Evolutionary conservation across 768 basidiomycete species (phyloP).

Genomic region (Pulveroboletus sp.): DNA sequence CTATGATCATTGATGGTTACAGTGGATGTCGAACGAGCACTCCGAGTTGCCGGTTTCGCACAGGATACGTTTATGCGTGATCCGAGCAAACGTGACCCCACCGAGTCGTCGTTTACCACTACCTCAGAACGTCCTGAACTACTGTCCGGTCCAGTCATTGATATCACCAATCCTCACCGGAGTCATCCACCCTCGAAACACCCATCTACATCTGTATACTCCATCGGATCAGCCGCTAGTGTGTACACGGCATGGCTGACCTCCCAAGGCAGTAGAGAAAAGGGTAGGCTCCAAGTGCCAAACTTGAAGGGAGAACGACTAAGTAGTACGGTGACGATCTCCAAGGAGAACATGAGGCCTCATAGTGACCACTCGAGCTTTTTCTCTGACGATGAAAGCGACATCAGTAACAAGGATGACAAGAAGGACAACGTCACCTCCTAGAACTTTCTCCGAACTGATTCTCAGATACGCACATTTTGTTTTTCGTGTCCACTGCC

Average conservation of each 20-base stretch:
- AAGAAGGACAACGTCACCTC: not conserved
- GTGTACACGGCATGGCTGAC: slow-evolving; percentile 5
- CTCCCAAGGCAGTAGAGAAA: not conserved
- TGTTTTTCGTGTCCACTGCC: too few species aligned
- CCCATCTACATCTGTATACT: not conserved
- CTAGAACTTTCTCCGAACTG: too few species aligned
- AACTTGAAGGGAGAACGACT: too few species aligned
- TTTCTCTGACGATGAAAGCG: not conserved
- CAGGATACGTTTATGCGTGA: slow-evolving; percentile 11
- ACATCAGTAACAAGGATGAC: not conserved
- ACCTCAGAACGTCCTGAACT: not conserved
- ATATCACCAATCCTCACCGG: too few species aligned
- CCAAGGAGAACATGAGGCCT: not conserved
- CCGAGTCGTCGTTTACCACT: not conserved
- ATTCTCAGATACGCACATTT: too few species aligned
- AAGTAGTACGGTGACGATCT: not conserved
- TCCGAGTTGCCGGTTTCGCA: slow-evolving; percentile 17
- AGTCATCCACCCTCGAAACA: too few species aligned
- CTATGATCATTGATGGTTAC: not conserved
- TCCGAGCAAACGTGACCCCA: not conserved
- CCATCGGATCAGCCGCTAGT: not conserved
- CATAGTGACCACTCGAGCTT: not conserved
- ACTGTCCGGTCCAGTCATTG: not conserved
- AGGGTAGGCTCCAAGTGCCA: not conserved
- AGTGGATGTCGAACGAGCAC: slow-evolving; percentile 17